Percentiles rank a stretch among this genome's conserved stretches.
phyloP scores from a whole-genome alignment of 1,139 yeast genomes.

The Hansenula sp. region DNA sequence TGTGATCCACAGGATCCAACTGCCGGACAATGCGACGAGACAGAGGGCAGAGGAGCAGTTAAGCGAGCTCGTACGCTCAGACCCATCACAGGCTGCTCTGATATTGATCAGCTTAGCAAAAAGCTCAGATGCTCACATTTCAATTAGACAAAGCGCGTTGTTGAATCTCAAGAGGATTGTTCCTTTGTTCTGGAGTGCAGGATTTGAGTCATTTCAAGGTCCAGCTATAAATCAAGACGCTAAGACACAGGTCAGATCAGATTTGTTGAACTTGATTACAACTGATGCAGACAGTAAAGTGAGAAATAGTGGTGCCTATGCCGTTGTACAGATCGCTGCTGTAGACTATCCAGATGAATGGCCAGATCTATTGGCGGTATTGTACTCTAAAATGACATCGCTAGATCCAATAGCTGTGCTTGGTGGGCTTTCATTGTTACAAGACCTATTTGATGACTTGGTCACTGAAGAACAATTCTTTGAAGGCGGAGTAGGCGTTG shows the following conservation, averaged over 20 bases:
- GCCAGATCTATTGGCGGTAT: conserved; percentile 61
- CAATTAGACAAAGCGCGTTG: conserved; percentile 59
- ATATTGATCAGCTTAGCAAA: conserved; percentile 25
- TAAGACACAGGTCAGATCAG: conserved; percentile 45
- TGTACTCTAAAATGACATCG: conserved; percentile 39
- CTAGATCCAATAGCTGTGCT: conserved; percentile 34
- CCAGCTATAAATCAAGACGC: conserved; percentile 53
- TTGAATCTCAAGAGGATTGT: conserved; percentile 66
- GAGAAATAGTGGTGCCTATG: conserved; percentile 64
- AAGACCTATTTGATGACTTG: conserved; percentile 80
- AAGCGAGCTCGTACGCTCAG: conserved; percentile 20
- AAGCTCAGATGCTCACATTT: conserved; percentile 7
- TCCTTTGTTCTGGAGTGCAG: conserved; percentile 80
- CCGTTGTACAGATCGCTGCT: conserved; percentile 79
- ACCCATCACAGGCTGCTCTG: conserved; percentile 28
- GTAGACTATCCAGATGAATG: conserved; percentile 95
- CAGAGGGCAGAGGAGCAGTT: conserved; percentile 28
- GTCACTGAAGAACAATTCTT: conserved; percentile 85
- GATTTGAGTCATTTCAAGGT: conserved; percentile 71
- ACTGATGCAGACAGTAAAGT: conserved; percentile 54
- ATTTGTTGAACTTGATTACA: conserved; percentile 49
- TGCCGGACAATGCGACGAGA: conserved; percentile 27
- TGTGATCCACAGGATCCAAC: conserved; percentile 23
- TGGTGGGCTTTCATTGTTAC: conserved; percentile 69
- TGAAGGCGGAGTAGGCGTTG: conserved; percentile 60